Evolutionary conservation across 2,329 filamentous ascomycete species (phyloP), one percentile per base, ranked within the genome.

Genomic region (Penicillium sp.): DNA sequence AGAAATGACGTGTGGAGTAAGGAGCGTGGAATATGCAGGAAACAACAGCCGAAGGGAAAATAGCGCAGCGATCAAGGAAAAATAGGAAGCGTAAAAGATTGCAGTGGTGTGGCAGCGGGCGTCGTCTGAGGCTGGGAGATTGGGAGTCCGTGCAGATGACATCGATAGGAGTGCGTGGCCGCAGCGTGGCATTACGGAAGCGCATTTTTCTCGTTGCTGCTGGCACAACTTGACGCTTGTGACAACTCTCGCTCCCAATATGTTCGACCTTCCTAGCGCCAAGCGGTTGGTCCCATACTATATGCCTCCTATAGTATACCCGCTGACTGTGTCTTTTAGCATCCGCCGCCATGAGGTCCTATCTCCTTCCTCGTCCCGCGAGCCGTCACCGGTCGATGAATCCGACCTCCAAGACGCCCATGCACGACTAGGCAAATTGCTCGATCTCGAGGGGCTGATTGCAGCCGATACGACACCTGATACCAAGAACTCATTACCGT

Each of bases 231-330:
- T n/a, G n/a, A n/a, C n/a, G n/a, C n/a, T n/a, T n/a, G n/a, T n/a
- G n/a, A n/a, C n/a, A n/a, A 20, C 20, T n/a, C 7, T 16, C 11
- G 18, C 7, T n/a, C 29, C 17, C 31, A 43, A 13, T 25, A 67
- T 67, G 64, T 67, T 68, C 35, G 63, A 64, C 28, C 43, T 65
- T 26, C 61, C 64, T 26, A 46, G 59, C 33, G 62, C 63, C 11
- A 67, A 65, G 51, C 58, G 62, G 64, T 68, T 53, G 31, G 53
- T 43, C 4, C 10, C 3, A 4, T 7, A n/a, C 6, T 4, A 23
- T 4, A 11, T 20, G 28, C 33, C 9, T 15, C 13, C 7, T 14
- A 17, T 4, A 27, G 41, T 33, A 9, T 13, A 33, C 10, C 36
- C 16, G 14, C 29, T 50, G 33, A 45, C 32, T 25, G 14, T 18